phyloP scores from a whole-genome alignment of 306 rosid genomes.

The Morella rubra region DNA sequence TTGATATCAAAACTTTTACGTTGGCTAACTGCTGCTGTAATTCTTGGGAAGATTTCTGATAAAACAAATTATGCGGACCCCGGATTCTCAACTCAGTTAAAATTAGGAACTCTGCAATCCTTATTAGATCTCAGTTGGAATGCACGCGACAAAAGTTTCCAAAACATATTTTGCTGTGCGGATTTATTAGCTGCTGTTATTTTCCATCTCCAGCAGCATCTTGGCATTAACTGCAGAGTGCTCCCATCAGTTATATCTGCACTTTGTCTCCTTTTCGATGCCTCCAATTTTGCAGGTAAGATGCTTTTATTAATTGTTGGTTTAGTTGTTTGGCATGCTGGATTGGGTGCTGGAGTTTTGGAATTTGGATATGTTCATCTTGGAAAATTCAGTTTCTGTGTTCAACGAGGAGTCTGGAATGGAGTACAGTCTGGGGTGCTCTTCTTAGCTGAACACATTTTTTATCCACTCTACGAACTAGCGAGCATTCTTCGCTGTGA shows the following conservation, averaged over 20 bases:
- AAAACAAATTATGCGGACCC: slow-evolving; percentile 36
- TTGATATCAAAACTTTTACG: slow-evolving; percentile 56
- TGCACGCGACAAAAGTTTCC: slow-evolving; percentile 33
- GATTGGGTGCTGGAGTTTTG: not conserved
- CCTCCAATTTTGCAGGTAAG: slow-evolving; percentile 54
- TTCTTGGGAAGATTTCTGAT: slow-evolving; percentile 57
- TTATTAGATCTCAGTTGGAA: slow-evolving; percentile 44
- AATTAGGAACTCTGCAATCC: slow-evolving; percentile 48
- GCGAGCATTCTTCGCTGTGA: too few relatives aligned
- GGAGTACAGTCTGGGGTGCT: slow-evolving; percentile 4
- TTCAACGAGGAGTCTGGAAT: not conserved
- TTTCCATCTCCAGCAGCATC: slow-evolving; percentile 64
- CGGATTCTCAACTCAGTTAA: slow-evolving; percentile 24
- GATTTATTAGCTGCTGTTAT: slow-evolving; percentile 65
- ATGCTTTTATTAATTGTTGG: slow-evolving; percentile 10
- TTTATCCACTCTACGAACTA: too few relatives aligned
- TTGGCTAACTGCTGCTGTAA: slow-evolving; percentile 76
- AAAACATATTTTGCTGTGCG: slow-evolving; percentile 39
- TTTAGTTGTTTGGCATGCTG: slow-evolving; percentile 13
- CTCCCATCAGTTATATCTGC: slow-evolving; percentile 75
- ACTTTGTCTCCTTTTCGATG: slow-evolving; percentile 53
- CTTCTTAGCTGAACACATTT: not conserved
- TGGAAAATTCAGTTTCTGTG: not conserved
- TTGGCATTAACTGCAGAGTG: slow-evolving; percentile 39
- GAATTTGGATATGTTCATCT: not conserved